phyloP scores from a whole-genome alignment of 2,329 filamentous ascomycete genomes.

The Daldinia sp. region DNA sequence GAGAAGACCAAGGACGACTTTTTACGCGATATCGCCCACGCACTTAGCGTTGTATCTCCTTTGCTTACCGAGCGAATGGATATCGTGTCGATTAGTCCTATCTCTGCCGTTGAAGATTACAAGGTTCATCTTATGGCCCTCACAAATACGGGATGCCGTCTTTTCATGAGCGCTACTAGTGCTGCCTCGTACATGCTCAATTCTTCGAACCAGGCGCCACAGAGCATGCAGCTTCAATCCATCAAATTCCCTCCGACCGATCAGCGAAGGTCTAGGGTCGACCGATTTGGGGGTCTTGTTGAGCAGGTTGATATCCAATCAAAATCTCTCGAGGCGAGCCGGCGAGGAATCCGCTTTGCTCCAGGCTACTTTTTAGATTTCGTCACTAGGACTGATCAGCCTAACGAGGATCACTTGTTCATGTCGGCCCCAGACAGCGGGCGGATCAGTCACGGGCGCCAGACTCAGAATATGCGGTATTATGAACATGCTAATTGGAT shows the following conservation, averaged over 20 bases:
- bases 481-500: constrained; percentile 86
- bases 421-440: constrained; percentile 89
- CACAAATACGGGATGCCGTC: constrained; percentile 88
- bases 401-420: constrained; percentile 78
- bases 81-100: constrained; percentile 88
- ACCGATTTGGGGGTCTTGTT: constrained; percentile 49
- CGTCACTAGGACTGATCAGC: constrained; percentile 70
- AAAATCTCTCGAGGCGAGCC: constrained; percentile 62
- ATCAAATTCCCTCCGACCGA: constrained; percentile 87
- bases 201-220: constrained; percentile 75
- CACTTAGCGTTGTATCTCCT: constrained; percentile 76
- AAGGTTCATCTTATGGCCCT: constrained; percentile 91
- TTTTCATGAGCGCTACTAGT: constrained; percentile 91
- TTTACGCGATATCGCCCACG: constrained; percentile 83
- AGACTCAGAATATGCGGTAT: constrained; percentile 69
- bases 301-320: constrained; percentile 63
- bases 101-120: constrained; percentile 81
- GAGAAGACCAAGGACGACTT: constrained; percentile 73
- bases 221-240: constrained; percentile 97
- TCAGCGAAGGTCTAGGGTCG: constrained; percentile 45
- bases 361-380: constrained; percentile 95
- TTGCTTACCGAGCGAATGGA: constrained; percentile 76
- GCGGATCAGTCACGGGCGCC: constrained; percentile 74
- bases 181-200: constrained; percentile 75
- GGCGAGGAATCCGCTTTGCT: constrained; percentile 73